These are phyloP conservation scores for Monosporozyma solicola DNA, from an alignment of 805 yeast genomes.

Conservation along the genomic window DNA sequence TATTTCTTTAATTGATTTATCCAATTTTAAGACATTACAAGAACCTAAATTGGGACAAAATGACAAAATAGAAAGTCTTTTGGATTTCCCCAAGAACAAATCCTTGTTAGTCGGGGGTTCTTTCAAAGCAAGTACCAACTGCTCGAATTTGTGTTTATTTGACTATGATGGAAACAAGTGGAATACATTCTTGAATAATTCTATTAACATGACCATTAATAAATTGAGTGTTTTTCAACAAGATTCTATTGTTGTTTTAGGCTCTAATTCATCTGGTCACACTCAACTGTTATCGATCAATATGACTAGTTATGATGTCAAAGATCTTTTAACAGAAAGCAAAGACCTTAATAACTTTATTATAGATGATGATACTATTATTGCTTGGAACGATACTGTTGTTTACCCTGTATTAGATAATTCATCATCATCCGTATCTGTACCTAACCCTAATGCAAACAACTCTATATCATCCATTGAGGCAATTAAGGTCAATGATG, in stretches of 20 bases:
- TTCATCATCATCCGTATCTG: conserved; percentile 5
- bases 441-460: conserved; percentile 6
- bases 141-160: conserved; percentile 60
- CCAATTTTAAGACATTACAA: conserved; percentile 39
- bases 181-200: conserved; percentile 31
- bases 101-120: conserved; percentile 59
- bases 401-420: conserved; percentile 6
- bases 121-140: conserved; percentile 51
- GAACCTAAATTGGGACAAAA: background rate
- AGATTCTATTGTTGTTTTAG: conserved; percentile 37
- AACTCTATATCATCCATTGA: conserved; percentile 2
- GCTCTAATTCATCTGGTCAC: conserved; percentile 28
- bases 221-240: conserved; percentile 41
- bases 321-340: conserved; percentile 24
- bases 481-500: background rate
- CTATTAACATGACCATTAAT: conserved; percentile 44
- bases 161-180: conserved; percentile 48
- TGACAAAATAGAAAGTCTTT: conserved; percentile 15
- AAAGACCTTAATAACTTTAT: conserved; percentile 11
- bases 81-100: conserved; percentile 33
- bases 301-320: conserved; percentile 7
- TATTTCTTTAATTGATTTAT: conserved; percentile 27
- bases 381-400: conserved; percentile 17
- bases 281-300: conserved; percentile 37
- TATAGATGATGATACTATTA: conserved; percentile 5